Evolutionary conservation across 2,329 filamentous ascomycete species (phyloP).

Genomic region (Fusarium secorum): DNA sequence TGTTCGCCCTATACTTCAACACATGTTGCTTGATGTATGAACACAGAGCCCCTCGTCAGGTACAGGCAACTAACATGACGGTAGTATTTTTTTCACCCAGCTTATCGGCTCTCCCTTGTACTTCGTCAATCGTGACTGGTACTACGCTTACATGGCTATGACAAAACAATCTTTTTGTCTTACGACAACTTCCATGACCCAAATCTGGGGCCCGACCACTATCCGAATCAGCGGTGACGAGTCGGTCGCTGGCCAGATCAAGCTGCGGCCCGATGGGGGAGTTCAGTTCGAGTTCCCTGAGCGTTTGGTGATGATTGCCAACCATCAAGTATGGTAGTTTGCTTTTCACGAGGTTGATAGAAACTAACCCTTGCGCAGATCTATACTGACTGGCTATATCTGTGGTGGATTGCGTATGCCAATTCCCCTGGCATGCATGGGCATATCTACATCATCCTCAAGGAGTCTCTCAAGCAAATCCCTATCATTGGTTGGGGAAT

Average conservation of each 20-base stretch:
- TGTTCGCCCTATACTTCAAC: slow-evolving; percentile 62
- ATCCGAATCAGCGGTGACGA: slow-evolving; percentile 85
- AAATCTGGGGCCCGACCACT: slow-evolving; percentile 86
- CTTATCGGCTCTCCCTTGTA: slow-evolving; percentile 80
- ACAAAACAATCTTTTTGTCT: slow-evolving; percentile 87
- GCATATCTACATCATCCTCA: slow-evolving; percentile 88
- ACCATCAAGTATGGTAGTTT: slow-evolving; percentile 71
- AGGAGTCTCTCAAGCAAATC: slow-evolving; percentile 84
- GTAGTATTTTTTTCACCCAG: slow-evolving; percentile 74
- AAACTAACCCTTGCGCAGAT: slow-evolving; percentile 56
- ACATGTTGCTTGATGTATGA: slow-evolving; percentile 61
- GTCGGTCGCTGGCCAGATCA: slow-evolving; percentile 78
- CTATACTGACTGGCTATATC: slow-evolving; percentile 90
- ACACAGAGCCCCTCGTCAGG: slow-evolving; percentile 37
- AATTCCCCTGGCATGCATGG: slow-evolving; percentile 79
- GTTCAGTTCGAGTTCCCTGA: slow-evolving; percentile 83
- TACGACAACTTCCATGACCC: slow-evolving; percentile 78
- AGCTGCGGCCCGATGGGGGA: slow-evolving; percentile 72
- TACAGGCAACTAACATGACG: slow-evolving; percentile 12
- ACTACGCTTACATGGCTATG: slow-evolving; percentile 86
- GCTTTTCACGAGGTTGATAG: neutral
- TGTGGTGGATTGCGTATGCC: slow-evolving; percentile 94
- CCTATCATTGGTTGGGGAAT: slow-evolving; percentile 83
- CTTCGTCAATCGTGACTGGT: slow-evolving; percentile 76
- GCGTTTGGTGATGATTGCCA: slow-evolving; percentile 82